Evolutionary conservation across 768 basidiomycete species (phyloP), one percentile per base, ranked within the genome.

Genomic region (Boletus fagicola): DNA sequence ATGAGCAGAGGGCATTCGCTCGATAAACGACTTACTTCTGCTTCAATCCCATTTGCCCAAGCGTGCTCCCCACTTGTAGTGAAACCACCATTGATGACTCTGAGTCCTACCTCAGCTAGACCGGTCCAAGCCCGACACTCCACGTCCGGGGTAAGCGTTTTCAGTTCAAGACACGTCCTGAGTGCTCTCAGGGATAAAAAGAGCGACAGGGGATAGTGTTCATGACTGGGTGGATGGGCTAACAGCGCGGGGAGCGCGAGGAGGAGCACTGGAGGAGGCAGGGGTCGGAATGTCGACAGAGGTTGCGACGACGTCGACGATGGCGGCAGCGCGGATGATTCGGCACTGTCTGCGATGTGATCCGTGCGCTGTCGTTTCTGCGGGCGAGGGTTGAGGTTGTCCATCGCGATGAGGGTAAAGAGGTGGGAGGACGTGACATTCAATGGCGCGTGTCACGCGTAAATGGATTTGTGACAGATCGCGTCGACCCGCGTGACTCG

Each of bases 111-210:
- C 68, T 92, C 90, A 0, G 83, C 88, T 0, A 91, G 62, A 11
- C 80, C 80, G 1, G 84, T 83, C 83, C 86, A 90, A 1, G 87
- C 87, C 9, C 83, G 75, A 65, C 87, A 90, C 63, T 90, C 88
- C 10, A 85, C 68, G 50, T 81, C 79, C 6, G 79, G 77, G 6
- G 83, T 79, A 1, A 90, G 74, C 13, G 77, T 75, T 3, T 76
- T 73, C 0, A 83, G 60, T 0, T 72, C 62, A 13, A 89, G 75
- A 67, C 85, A 88, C 61, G 76, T 79, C 44, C 81, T 72, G 11
- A 90, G 65, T 0, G 89, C 82, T 45, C 76, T 68, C 2, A 83
- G 66, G 0, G 88, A 85, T 5, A 88, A 62, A 24, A 74, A 76
- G 1, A 90, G 75, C 0, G 87, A 83, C 8, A 77, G 72, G 0